Evolutionary conservation across 768 basidiomycete species (phyloP), one percentile per base, ranked within the genome.

Genomic region (Mycena kentingensis): DNA sequence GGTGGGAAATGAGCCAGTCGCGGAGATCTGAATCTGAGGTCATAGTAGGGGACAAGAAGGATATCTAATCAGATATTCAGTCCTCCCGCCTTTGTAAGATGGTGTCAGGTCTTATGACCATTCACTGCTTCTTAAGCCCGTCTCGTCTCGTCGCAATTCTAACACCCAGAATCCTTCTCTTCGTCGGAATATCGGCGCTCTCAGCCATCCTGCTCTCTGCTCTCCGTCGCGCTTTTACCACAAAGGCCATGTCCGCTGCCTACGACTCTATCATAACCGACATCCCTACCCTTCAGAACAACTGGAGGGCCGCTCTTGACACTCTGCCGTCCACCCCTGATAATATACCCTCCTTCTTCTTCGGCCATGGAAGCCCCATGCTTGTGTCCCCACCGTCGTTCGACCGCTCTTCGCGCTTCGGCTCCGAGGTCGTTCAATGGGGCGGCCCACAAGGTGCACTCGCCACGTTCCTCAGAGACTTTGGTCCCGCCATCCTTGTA

Each of bases 301-400:
- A 74, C 53, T 87, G 84, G 84, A 67, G 66, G 37, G 71, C 72
- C 37, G 81, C 80, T 3, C 74, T 87, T 4, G 75, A 81, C 2
- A 68, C 74, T 1, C 75, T 87, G 1, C 84, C 86, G 0, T 61
- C 76, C 4, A 79, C 77, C 1, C 80, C 82, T 4, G 65, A 76
- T n/a, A 77, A 78, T 31, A 86, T 90, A 19, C 89, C 88, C 0
- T 73, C 82, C 0, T 86, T 92, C 73, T 92, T 87, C 76, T 88
- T 90, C 55, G 83, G 77, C 4, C 87, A 88, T 68, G 85, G 87
- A 7, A 82, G 82, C 32, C 83, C 83, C 0, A 63, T 81, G 61
- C 66, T 84, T 22, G 74, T 73, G 2, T 73, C 73, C 61, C 69
- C 74, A 2, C 60, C 67, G 19, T 49, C 62, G 13, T 60, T 57